A percentile compares a stretch with the other conserved stretches of the same genome.
Conservation (phyloP, 2,329 filamentous ascomycete genomes). For the Aquanectria penicillioides region DNA sequence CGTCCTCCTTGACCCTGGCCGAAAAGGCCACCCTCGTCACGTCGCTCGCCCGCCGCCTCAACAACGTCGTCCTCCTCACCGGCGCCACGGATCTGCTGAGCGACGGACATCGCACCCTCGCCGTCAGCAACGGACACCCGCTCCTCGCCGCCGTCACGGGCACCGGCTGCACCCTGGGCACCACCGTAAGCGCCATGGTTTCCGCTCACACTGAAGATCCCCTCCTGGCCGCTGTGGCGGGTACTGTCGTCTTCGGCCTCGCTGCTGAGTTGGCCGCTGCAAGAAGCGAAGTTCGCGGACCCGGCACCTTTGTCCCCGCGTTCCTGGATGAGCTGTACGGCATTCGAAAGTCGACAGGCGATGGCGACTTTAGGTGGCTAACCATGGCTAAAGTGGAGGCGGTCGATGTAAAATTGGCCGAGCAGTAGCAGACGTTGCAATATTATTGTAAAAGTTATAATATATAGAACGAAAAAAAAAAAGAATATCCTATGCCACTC, state of each 20-base stretch:
- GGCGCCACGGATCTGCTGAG: slow-evolving; percentile 81
- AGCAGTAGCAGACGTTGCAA: slow-evolving; percentile 11
- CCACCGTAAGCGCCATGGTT: slow-evolving; percentile 79
- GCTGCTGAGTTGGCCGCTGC: slow-evolving; percentile 76
- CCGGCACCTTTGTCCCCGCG: slow-evolving; percentile 86
- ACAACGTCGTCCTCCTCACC: slow-evolving; percentile 83
- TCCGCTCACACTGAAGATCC: slow-evolving; percentile 71
- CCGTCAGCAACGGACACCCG: slow-evolving; percentile 80
- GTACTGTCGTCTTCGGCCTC: slow-evolving; percentile 78
- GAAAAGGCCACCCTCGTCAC: slow-evolving; percentile 70
- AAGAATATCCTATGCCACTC: too few relatives aligned
- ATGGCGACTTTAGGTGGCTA: slow-evolving; percentile 62
- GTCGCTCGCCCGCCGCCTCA: slow-evolving; percentile 74
- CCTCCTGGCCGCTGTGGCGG: slow-evolving; percentile 78
- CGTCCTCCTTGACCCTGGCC: slow-evolving; percentile 62
- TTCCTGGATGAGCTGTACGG: slow-evolving; percentile 79
- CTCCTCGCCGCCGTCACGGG: slow-evolving; percentile 78
- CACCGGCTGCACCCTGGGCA: slow-evolving; percentile 87
- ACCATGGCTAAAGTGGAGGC: slow-evolving; percentile 59
- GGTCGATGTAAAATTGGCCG: slow-evolving; percentile 42
- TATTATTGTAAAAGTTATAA: not conserved
- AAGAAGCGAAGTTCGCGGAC: slow-evolving; percentile 74
- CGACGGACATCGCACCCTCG: slow-evolving; percentile 74
- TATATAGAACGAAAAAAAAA: not conserved
- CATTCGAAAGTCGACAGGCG: slow-evolving; percentile 59